Conservation (phyloP, 2,329 filamentous ascomycete genomes). For the Dactylellina parvicollis region DNA sequence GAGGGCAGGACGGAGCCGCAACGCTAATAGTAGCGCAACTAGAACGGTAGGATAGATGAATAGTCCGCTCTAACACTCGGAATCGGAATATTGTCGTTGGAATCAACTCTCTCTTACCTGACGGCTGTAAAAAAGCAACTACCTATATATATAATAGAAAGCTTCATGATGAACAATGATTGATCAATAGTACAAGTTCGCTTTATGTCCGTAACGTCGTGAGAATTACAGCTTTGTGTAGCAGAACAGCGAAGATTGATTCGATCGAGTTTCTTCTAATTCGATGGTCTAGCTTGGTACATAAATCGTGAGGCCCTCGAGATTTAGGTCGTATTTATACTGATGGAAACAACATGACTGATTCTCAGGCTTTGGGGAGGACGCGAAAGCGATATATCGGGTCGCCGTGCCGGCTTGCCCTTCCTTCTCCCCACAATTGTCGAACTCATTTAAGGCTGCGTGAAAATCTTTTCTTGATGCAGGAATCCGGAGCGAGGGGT, state of each 20-base stretch:
- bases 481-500: background rate
- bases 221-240: no score
- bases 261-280: no score
- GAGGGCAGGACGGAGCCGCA: constrained; percentile 12
- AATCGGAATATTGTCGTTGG: no score
- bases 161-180: no score
- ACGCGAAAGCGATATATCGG: background rate
- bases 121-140: no score
- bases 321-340: no score
- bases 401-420: background rate
- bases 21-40: background rate
- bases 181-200: no score
- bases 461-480: constrained; percentile 7
- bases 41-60: background rate
- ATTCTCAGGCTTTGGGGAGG: background rate
- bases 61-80: no score
- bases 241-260: no score
- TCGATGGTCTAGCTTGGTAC: no score
- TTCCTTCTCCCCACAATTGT: background rate
- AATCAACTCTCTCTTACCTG: constrained; percentile 2
- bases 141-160: background rate
- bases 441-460: background rate
- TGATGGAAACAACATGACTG: background rate
- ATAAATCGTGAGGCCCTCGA: no score
- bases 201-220: no score